These are phyloP conservation scores for Fusarium vanettenii DNA, from an alignment of 2,329 filamentous ascomycete species.

Conservation along the genomic window DNA sequence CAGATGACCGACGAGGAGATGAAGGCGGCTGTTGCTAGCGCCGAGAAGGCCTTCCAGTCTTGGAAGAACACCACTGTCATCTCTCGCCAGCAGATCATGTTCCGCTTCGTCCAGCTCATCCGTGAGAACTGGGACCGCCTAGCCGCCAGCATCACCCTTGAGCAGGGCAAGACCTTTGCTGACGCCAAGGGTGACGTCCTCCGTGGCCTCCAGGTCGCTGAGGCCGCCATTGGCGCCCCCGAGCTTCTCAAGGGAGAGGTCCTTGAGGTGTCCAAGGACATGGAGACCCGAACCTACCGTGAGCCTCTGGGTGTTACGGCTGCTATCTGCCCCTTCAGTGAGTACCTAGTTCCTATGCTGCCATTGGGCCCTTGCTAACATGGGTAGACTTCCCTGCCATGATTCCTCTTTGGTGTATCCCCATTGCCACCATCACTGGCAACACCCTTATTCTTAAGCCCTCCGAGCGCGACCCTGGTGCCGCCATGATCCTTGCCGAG, in stretches of 20 bases:
- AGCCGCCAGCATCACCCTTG: slow-evolving; percentile 85
- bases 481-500: slow-evolving; percentile 87
- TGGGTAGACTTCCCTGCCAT: slow-evolving; percentile 85
- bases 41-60: slow-evolving; percentile 77
- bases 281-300: slow-evolving; percentile 86
- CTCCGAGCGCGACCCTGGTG: slow-evolving; percentile 86
- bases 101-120: slow-evolving; percentile 84
- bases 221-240: slow-evolving; percentile 83
- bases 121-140: slow-evolving; percentile 87
- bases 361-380: slow-evolving; percentile 16
- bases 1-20: slow-evolving; percentile 85
- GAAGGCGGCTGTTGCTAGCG: slow-evolving; percentile 78
- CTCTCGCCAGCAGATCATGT: slow-evolving; percentile 85
- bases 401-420: slow-evolving; percentile 93
- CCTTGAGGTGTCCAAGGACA: slow-evolving; percentile 87
- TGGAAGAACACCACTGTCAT: slow-evolving; percentile 81
- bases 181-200: slow-evolving; percentile 86
- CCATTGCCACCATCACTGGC: slow-evolving; percentile 84
- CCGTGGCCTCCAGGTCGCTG: slow-evolving; percentile 84
- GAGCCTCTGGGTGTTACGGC: slow-evolving; percentile 85
- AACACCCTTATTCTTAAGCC: slow-evolving; percentile 90
- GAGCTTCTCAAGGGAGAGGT: slow-evolving; percentile 87
- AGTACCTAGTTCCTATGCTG: slow-evolving; percentile 46
- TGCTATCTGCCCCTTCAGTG: slow-evolving; percentile 89
- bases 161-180: slow-evolving; percentile 90